Base-by-base conservation (phyloP, 192 early-diverging fungal genomes). In the Rhizoclosmatium globosum region DNA sequence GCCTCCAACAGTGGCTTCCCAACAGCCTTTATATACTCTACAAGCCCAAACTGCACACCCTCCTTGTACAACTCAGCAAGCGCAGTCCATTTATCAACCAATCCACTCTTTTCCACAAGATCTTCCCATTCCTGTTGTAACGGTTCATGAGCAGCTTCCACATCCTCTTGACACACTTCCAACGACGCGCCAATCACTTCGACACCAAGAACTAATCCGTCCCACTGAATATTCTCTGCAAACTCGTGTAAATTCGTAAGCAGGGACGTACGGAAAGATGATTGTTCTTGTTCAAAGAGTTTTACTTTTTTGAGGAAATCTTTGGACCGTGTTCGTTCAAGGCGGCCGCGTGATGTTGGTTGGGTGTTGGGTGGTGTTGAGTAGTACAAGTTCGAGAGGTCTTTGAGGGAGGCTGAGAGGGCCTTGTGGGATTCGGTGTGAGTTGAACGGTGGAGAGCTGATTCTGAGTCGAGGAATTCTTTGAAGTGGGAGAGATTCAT, bases 191-290 rank as follows among this genome's bases (percentile, higher is more conserved):
- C 73, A 74, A 74, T 43, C n/a, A 74, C 73, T 74, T 74, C 73
- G 23, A 74, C 73, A 17, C 73, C 73, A 6, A 74, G 61, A 38
- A 74, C 73, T 13, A 74, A 43, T 21, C 73, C 41, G 44, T 74
- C 73, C 73, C 73, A 74, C 45, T 74, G 73, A 46, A 74, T 64
- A 38, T 50, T 74, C 39, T 64, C 73, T n/a, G 61, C 73, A 74
- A 74, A 74, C 17, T 64, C 73, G 17, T 74, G 23, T 7, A 68
- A 23, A 17, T 53, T 53, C 50, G 46, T 42, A 44, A 42, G 41
- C 3, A 50, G 73, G 62, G 41, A 74, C 70, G 38, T 19, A 11
- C 70, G 70, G 57, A 43, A 72, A 2, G 56, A 21, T 31, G 53
- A n/a, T 7, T 57, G 47, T 31, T 72, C 70, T 41, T 39, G 19